Conservation (phyloP, 495 filamentous ascomycete genomes). For the Daldinia caldariorum region DNA sequence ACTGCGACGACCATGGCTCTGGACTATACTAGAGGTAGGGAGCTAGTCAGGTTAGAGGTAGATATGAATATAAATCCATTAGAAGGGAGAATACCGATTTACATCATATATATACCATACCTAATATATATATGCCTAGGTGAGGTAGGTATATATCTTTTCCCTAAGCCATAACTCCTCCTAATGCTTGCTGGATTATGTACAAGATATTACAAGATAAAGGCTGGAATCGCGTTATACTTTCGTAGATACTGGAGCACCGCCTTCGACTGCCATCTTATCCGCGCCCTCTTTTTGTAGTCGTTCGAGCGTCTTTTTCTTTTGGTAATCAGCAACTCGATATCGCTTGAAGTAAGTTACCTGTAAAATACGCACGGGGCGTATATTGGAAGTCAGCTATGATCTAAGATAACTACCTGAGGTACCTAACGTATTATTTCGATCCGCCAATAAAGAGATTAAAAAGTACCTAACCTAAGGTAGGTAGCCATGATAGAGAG, state of each 20-base stretch:
- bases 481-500: constrained; percentile 5
- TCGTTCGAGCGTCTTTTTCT: constrained; percentile 78
- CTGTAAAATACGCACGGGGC: constrained; percentile 54
- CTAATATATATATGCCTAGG: too few species aligned
- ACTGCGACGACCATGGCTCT: not conserved
- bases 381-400: constrained; percentile 8
- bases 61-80: constrained; percentile 3
- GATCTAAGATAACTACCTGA: not conserved
- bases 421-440: not conserved
- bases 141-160: constrained; percentile 14
- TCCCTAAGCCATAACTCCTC: constrained; percentile 27
- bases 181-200: constrained; percentile 23
- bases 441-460: not conserved
- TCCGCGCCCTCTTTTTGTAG: constrained; percentile 83
- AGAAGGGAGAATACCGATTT: constrained; percentile 21
- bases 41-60: not conserved
- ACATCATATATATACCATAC: too few species aligned
- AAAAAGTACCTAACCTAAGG: not conserved
- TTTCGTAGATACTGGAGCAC: constrained; percentile 22
- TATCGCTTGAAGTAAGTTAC: constrained; percentile 98
- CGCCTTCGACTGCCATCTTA: constrained; percentile 56
- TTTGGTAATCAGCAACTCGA: constrained; percentile 89
- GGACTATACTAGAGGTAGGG: not conserved
- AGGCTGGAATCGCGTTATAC: not conserved
- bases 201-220: constrained; percentile 25